phyloP scores from a whole-genome alignment of 2,329 filamentous ascomycete genomes.

The Ceratocystiopsis sp. region DNA sequence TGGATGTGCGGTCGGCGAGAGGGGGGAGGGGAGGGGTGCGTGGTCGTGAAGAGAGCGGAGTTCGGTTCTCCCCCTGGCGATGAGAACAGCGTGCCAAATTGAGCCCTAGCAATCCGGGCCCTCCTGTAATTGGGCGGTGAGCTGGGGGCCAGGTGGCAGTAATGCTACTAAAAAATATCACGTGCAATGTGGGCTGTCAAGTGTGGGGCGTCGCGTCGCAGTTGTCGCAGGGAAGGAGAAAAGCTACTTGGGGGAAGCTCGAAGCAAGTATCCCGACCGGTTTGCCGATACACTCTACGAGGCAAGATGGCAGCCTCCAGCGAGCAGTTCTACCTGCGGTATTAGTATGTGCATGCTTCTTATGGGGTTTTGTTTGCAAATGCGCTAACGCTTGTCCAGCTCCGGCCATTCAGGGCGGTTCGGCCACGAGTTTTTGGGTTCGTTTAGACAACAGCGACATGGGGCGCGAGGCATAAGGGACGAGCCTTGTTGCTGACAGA shows the following conservation, averaged over 20 bases:
- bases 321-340: constrained; percentile 88
- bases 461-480: too few species aligned
- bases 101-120: neutral
- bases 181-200: constrained; percentile 3
- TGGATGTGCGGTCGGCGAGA: too few species aligned
- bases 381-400: constrained; percentile 28
- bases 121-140: constrained; percentile 6
- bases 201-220: neutral
- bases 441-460: neutral
- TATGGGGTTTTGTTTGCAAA: neutral
- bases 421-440: constrained; percentile 88
- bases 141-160: constrained; percentile 9
- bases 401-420: constrained; percentile 95
- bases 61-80: constrained; percentile 1
- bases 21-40: neutral
- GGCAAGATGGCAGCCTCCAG: constrained; percentile 38
- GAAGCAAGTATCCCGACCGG: neutral
- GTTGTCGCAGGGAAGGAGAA: neutral
- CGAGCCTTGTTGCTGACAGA: too few species aligned
- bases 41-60: constrained; percentile 1
- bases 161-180: constrained; percentile 1
- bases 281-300: too few species aligned
- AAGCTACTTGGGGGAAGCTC: constrained; percentile 1
- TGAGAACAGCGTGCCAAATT: constrained; percentile 11
- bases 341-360: constrained; percentile 56